These are phyloP conservation scores for Rosa hybrid DNA, from an alignment of 331 rosid species.

Conservation along the genomic window DNA sequence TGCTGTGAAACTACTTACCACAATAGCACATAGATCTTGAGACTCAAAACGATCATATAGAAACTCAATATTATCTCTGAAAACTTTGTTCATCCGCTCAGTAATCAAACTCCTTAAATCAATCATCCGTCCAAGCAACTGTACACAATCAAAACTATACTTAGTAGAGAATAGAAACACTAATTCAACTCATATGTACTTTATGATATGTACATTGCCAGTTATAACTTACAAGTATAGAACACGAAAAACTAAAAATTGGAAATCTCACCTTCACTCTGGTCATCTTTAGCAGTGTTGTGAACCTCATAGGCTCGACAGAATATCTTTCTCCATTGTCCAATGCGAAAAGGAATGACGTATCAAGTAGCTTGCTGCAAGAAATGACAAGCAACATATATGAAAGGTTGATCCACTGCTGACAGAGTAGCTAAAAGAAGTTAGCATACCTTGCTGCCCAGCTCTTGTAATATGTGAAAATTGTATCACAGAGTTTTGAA, in stretches of 20 bases:
- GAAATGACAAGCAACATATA: conserved; percentile 30
- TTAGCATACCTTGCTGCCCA: conserved; percentile 90
- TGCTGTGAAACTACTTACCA: conserved; percentile 58
- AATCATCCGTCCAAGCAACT: conserved; percentile 96
- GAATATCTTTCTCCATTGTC: conserved; percentile 93
- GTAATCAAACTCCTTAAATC: conserved; percentile 82
- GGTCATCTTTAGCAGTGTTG: conserved; percentile 76
- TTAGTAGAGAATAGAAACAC: conserved; percentile 8
- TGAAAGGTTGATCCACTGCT: conserved; percentile 22
- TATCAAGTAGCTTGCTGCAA: conserved; percentile 92
- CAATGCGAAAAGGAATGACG: conserved; percentile 81
- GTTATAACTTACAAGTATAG: background rate
- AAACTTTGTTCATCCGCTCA: conserved; percentile 81
- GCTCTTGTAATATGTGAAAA: conserved; percentile 87
- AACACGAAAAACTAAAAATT: background rate
- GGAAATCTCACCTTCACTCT: conserved; percentile 76
- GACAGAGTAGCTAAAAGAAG: conserved; percentile 30
- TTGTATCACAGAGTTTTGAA: conserved; percentile 72
- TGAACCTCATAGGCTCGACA: conserved; percentile 81
- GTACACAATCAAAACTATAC: conserved; percentile 32
- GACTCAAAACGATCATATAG: conserved; percentile 96
- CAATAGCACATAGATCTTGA: conserved; percentile 92
- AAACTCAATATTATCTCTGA: conserved; percentile 93
- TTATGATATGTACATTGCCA: conserved; percentile 16
- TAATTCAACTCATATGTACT: background rate